Base-by-base conservation (phyloP, 169 alveolate species). In the Cryptosporidium xiaoi region DNA sequence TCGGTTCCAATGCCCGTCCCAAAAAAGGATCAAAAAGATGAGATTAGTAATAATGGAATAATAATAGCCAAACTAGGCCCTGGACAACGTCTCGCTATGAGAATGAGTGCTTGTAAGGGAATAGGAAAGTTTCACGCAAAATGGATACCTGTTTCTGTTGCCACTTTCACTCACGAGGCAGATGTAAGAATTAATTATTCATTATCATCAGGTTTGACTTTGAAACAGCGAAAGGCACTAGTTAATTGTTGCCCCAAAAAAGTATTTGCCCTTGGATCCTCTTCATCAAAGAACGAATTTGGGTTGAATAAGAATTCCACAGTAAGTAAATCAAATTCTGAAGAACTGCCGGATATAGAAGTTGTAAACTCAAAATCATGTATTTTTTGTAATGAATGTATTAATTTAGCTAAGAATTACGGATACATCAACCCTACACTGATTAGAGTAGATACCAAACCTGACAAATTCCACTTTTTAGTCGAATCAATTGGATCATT, bases 41-140 rank as follows among this genome's bases (percentile, higher is more conserved):
- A 90, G 44, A 85, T 83, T 3, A 89, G 40, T 53, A 95, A 90
- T 65, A 95, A 68, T 55, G 98, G 97, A 12, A 96, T 97, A 33
- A 96, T 98, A 31, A 95, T 97, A 46, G 96, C 97, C 4, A 97
- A 97, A 66, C 93, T 97, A 31, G 95, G 95, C 66, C 95, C 96
- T 77, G 96, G 96, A 58, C 97, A 97, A 91, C 89, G 95, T 31
- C 90, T 97, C 66, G 95, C 96, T 92, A 93, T 96, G 95, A 95
- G 96, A 77, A 85, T 96, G 85, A 96, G 97, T 31, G 99, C 99
- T 2, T 93, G 96, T 60, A 97, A 97, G 93, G 99, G 99, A 18
- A 95, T 97, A 27, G 99, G 99, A 4, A 97, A 97, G 90, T 95
- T 95, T 91, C 99, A 97, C 92, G 98, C 99, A 2, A 97, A 97